Percentiles rank a stretch among this genome's conserved stretches.
phyloP scores from a whole-genome alignment of 106 monocot species.

The Xerophyta viscosa region DNA sequence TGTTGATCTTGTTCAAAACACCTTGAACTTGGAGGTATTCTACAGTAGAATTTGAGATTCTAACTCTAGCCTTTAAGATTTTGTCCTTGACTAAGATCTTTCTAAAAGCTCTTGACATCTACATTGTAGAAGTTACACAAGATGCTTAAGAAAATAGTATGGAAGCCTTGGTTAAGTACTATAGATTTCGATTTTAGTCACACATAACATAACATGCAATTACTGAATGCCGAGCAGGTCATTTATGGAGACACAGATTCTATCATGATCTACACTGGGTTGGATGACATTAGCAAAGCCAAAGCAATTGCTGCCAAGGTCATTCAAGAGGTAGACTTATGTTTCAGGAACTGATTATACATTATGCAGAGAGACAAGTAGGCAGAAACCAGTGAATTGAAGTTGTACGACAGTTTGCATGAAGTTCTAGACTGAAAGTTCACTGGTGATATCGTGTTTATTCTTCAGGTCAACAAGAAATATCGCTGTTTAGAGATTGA shows the following conservation, averaged over 20 bases:
- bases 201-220: background rate
- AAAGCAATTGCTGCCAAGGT: slow-evolving; percentile 81
- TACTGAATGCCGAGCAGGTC: slow-evolving; percentile 40
- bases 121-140: too few relatives aligned
- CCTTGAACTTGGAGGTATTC: slow-evolving; percentile 83
- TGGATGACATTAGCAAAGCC: slow-evolving; percentile 84
- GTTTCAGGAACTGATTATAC: background rate
- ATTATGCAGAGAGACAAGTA: background rate
- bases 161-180: too few relatives aligned
- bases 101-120: too few relatives aligned
- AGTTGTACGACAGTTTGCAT: background rate
- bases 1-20: slow-evolving; percentile 92
- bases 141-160: too few relatives aligned
- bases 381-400: too few relatives aligned
- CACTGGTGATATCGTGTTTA: too few relatives aligned
- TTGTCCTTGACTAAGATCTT: too few relatives aligned
- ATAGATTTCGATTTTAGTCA: too few relatives aligned
- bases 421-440: too few relatives aligned
- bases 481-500: slow-evolving; percentile 95
- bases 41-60: too few relatives aligned
- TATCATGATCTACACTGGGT: slow-evolving; percentile 90
- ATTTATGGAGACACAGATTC: slow-evolving; percentile 99
- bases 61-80: too few relatives aligned
- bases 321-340: slow-evolving; percentile 71
- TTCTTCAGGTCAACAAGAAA: slow-evolving; percentile 83